A percentile compares a stretch with the other conserved stretches of the same genome.
These are phyloP conservation scores for Aureobasidium namibiae DNA, from an alignment of 2,329 filamentous ascomycete genomes.

Conservation along the genomic window DNA sequence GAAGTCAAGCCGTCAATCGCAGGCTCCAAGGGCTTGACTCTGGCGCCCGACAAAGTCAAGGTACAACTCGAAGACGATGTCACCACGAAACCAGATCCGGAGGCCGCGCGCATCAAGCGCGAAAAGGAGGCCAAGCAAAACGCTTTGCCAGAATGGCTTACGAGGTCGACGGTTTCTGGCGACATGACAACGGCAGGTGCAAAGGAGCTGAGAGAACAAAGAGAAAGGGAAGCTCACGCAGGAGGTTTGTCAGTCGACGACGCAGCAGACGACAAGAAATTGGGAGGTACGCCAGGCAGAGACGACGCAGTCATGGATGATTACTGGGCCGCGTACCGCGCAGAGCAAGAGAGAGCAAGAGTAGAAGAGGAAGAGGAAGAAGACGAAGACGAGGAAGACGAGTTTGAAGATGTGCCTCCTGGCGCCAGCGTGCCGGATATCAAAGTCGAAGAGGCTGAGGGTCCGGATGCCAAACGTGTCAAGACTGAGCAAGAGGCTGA, in stretches of 20 bases:
- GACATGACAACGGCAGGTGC: constrained; percentile 38
- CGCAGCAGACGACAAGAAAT: constrained; percentile 43
- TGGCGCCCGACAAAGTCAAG: constrained; percentile 28
- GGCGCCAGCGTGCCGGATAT: constrained; percentile 16
- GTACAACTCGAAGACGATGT: constrained; percentile 27
- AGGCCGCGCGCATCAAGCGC: constrained; percentile 14
- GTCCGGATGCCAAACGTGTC: constrained; percentile 49
- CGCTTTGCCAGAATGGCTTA: constrained; percentile 28
- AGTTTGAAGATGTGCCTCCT: constrained; percentile 43
- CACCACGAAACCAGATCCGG: constrained; percentile 21
- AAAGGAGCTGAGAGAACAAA: constrained; percentile 31
- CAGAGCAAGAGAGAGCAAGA: constrained; percentile 41
- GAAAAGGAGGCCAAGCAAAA: constrained; percentile 27
- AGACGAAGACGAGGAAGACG: constrained; percentile 42
- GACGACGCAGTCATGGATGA: constrained; percentile 54
- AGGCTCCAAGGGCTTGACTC: constrained; percentile 25
- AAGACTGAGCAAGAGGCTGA: constrained; percentile 46
- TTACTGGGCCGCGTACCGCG: constrained; percentile 59
- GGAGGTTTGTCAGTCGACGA: constrained; percentile 29
- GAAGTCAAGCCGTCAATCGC: constrained; percentile 24
- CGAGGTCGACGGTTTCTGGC: constrained; percentile 27
- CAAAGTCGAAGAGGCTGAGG: constrained; percentile 32
- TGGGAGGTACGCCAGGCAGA: constrained; percentile 27
- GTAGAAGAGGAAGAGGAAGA: constrained; percentile 34
- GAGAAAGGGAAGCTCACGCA: constrained; percentile 27